Evolutionary conservation across 306 rosid genomes (phyloP), one percentile per base, ranked within the genome.

Genomic region (Casuarina cunninghamiana): DNA sequence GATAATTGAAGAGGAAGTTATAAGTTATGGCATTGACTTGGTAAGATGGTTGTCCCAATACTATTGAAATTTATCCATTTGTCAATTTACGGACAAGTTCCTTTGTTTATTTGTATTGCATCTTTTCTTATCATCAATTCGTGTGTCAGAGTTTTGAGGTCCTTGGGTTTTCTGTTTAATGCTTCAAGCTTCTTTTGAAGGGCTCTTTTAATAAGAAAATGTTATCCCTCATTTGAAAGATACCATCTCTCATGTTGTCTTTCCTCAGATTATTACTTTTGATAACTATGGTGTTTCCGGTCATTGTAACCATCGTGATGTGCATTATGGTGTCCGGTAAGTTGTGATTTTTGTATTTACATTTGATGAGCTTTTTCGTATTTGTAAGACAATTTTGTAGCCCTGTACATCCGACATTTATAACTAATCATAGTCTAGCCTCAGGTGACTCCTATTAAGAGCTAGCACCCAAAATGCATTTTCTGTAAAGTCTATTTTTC

Each of bases 261-360:
- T 71, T 61, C 84, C 43, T 69, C 90, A 95, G 97, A 87, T 95
- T 70, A 85, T 95, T 88, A 89, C 97, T 66, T 95, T 95, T 48
- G 97, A 91, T 81, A 80, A 77, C 41, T 72, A 92, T 61, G 98
- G 97, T 78, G 90, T 95, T 75, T 95, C 98, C 0, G 97, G 98
- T 74, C 98, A 95, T 84, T 89, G 97, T 81, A 92, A 95, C 84
- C 98, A 95, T 69, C 41, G 88, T 72, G 98, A 91, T 45, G 93
- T 92, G 82, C 90, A 92, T 79, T 75, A 76, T 77, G 97, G 96
- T 67, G 91, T 89, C 44, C 21, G 90, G 98, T 89, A 84, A 84
- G 91, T 73, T 86, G 42, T 48, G n/a, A 43, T 57, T 71, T 62
- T 72, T 4, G 37, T 13, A 17, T 71, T 71, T 35, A 8, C 2